phyloP scores from a whole-genome alignment of 2,329 filamentous ascomycete genomes.

The Pseudogymnoascus sp. region DNA sequence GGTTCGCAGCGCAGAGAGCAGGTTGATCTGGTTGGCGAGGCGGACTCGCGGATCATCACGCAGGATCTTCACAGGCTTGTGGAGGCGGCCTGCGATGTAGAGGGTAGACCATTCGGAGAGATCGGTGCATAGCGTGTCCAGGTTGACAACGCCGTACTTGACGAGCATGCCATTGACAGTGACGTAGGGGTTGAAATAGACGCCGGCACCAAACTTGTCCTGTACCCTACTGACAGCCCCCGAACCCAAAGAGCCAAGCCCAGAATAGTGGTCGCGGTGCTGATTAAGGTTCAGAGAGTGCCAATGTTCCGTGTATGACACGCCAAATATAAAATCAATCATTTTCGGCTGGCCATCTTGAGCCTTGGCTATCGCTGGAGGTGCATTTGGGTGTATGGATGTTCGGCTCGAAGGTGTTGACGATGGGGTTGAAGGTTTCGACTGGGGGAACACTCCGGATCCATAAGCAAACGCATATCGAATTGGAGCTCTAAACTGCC shows the following conservation, averaged over 20 bases:
- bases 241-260: conserved; percentile 73
- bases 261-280: conserved; percentile 88
- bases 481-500: conserved; percentile 87
- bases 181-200: conserved; percentile 96
- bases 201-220: conserved; percentile 80
- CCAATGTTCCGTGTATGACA: conserved; percentile 92
- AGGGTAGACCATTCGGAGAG: conserved; percentile 87
- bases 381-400: conserved; percentile 73
- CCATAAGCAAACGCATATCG: conserved; percentile 96
- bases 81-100: conserved; percentile 90
- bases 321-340: conserved; percentile 97
- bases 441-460: conserved; percentile 89
- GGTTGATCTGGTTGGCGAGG: conserved; percentile 90
- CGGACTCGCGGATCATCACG: conserved; percentile 88
- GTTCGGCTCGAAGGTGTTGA: conserved; percentile 44
- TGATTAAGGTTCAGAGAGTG: conserved; percentile 86
- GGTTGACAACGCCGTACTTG: conserved; percentile 95
- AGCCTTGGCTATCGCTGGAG: conserved; percentile 70
- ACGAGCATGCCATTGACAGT: conserved; percentile 92
- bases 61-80: conserved; percentile 97
- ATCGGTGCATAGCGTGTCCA: conserved; percentile 81
- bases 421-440: conserved; percentile 35
- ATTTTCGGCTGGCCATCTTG: conserved; percentile 88
- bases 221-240: conserved; percentile 78
- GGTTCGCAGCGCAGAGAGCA: conserved; percentile 83